Base-by-base conservation (phyloP, 2,329 filamentous ascomycete species). In the Teratosphaeria nubilosa region DNA sequence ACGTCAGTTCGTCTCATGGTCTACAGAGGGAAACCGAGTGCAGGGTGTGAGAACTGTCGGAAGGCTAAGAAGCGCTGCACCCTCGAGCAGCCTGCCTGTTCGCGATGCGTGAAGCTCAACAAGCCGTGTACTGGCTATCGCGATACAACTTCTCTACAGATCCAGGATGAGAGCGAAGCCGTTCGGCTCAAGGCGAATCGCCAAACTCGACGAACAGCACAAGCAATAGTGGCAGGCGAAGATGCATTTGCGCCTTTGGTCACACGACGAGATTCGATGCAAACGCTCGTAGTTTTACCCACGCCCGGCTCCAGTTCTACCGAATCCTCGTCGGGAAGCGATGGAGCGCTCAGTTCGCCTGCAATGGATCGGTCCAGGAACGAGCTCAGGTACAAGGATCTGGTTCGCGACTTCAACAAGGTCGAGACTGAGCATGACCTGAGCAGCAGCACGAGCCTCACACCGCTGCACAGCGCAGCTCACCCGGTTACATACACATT, bases 41-140 rank as follows among this genome's bases (percentile, higher is more conserved):
- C 67, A 27, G 69, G 69, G 56, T 71, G 69, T 61, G 68, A 69
- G 59, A 62, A 63, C 53, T 71, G 69, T 56, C 64, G 69, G 51
- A 69, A 69, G 55, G 67, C 67, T 24, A 71, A 71, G 62, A 70
- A 70, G 61, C 64, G 67, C 30, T 71, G 69, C 53, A 66, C 60
- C 16, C 60, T 71, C 27, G 69, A 68, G 34, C 62, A 66, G 57
- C 67, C 68, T 22, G 61, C 69, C 6, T 70, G 69, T 56, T 53
- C 59, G 52, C 59, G 69, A 62, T 71, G 69, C 57, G 63, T 68
- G 41, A 69, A 70, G 58, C 63, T 70, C 41, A 66, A 64, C 53
- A 70, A 70, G 54, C 31, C 53, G 32, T 70, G 69, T 54, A 63
- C 64, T 10, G 69, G 69, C 41, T 71, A 71, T 56, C 65, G 69